Base-by-base conservation (phyloP, 192 early-diverging fungal genomes). In the Funneliformis mosseae region DNA sequence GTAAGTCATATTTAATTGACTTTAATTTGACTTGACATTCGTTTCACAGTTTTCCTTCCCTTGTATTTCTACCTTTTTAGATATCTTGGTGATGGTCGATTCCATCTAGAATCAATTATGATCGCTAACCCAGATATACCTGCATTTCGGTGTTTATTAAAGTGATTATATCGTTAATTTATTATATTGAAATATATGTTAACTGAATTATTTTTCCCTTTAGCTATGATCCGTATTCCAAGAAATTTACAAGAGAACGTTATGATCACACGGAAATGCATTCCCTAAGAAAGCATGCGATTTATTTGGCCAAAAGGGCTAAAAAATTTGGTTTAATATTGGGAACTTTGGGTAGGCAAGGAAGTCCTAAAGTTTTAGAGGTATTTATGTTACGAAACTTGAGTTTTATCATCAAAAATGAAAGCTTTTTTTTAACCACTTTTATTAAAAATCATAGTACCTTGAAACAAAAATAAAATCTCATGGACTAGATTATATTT, bases 101-200 rank as follows among this genome's bases (percentile, higher is more conserved):
- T 99, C 84, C 98, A 99, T 88, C 87, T 99, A 39, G 98, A 99
- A 85, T 94, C 97, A 25, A 97, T 98, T 77, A 98, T 99, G 98
- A 98, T 99, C 67, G 93, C 95, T 75, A 99, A 99, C 81, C 97
- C 97, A 1, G 84, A 88, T 0, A 80, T 99, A 66, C 92, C 94
- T 25, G 95, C 96, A 14, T 98, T 94, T 84, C 92, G 95, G 75
- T 93, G 75, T 43, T 74, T 67, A n/a, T 55, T 21, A 27, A 28
- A 55, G 11, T 16, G n/a, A 18, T 43, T 23, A 41, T 46, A 45
- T 28, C 3, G 59, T 21, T 66, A 8, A 74, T 11, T n/a, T 67
- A 62, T 61, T 42, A 39, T 16, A 21, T 10, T 41, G 27, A 77
- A 42, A n/a, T 63, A 3, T 38, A 28, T 18, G 48, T 77, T 16